Conservation (phyloP, 352 stramenopile species). For the Pythium aquatile region DNA sequence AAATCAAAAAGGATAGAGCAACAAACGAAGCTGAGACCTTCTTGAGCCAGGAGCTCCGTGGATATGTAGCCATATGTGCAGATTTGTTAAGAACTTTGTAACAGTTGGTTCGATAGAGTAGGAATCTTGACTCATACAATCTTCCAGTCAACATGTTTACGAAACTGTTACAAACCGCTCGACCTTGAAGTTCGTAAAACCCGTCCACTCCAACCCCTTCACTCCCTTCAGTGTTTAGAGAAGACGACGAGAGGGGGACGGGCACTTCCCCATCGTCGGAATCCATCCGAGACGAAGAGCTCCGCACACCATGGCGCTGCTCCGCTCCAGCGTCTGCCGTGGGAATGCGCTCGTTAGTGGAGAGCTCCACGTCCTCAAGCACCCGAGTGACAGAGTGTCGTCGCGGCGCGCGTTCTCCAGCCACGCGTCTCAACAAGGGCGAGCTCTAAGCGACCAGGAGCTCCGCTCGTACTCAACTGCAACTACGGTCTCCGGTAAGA, state of each 20-base stretch:
- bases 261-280: neutral
- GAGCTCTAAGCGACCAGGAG: neutral
- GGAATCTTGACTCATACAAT: neutral
- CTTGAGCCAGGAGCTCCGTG: neutral
- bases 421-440: neutral
- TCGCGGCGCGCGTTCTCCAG: slow-evolving; percentile 20
- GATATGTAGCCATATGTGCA: neutral
- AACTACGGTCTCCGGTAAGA: neutral
- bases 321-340: slow-evolving; percentile 19
- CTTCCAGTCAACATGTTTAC: neutral
- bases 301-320: slow-evolving; percentile 21
- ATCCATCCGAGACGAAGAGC: neutral
- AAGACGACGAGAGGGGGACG: slow-evolving; percentile 23
- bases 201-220: slow-evolving; percentile 12
- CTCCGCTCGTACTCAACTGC: neutral
- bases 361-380: slow-evolving; percentile 10
- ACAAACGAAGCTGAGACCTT: neutral
- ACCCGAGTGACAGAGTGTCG: slow-evolving; percentile 21
- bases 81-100: neutral
- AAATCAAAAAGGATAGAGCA: slow-evolving; percentile 6
- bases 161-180: neutral
- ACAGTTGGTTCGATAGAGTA: neutral
- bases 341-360: slow-evolving; percentile 12
- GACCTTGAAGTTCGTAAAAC: slow-evolving; percentile 29
- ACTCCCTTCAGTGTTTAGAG: neutral